Percentiles rank a stretch among this genome's conserved stretches.
Conservation (phyloP, 495 filamentous ascomycete species). For the Penicillium antarcticum region DNA sequence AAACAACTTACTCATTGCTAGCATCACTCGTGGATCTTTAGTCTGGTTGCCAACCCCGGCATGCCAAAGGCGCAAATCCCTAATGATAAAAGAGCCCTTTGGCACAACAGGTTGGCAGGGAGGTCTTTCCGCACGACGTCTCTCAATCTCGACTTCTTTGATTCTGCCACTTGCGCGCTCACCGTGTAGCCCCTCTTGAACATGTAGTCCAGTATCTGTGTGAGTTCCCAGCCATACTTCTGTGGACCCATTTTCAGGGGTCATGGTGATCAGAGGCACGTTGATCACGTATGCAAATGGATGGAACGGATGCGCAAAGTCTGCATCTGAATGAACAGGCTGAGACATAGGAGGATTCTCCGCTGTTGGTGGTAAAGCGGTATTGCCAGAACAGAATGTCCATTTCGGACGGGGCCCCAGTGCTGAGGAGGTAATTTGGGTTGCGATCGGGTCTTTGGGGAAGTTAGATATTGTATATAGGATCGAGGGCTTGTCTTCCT, state of each 20-base stretch:
- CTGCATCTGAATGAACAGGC: constrained; percentile 55
- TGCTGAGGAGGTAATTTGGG: constrained; percentile 46
- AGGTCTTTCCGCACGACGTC: constrained; percentile 31
- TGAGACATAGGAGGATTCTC: constrained; percentile 38
- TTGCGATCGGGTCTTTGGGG: constrained; percentile 43
- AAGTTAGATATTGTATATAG: neutral
- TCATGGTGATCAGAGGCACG: constrained; percentile 50
- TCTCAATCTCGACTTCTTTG: constrained; percentile 37
- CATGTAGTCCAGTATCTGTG: constrained; percentile 23
- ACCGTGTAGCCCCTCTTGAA: constrained; percentile 46
- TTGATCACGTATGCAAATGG: constrained; percentile 57
- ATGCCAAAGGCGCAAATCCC: constrained; percentile 60
- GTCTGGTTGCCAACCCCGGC: constrained; percentile 56
- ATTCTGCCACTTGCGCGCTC: constrained; percentile 50
- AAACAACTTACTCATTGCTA: constrained; percentile 49
- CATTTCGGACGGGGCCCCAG: constrained; percentile 48
- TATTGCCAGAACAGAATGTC: constrained; percentile 53
- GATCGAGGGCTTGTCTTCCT: neutral
- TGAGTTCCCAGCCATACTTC: constrained; percentile 62
- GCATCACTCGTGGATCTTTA: constrained; percentile 49
- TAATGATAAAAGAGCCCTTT: constrained; percentile 51
- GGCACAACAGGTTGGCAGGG: constrained; percentile 48
- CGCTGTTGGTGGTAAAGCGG: constrained; percentile 45
- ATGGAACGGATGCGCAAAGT: constrained; percentile 49
- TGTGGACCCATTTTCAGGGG: constrained; percentile 53